A percentile compares a stretch with the other conserved stretches of the same genome.
Conservation (phyloP, 2,329 filamentous ascomycete genomes). For the Hypoxylon sp. region DNA sequence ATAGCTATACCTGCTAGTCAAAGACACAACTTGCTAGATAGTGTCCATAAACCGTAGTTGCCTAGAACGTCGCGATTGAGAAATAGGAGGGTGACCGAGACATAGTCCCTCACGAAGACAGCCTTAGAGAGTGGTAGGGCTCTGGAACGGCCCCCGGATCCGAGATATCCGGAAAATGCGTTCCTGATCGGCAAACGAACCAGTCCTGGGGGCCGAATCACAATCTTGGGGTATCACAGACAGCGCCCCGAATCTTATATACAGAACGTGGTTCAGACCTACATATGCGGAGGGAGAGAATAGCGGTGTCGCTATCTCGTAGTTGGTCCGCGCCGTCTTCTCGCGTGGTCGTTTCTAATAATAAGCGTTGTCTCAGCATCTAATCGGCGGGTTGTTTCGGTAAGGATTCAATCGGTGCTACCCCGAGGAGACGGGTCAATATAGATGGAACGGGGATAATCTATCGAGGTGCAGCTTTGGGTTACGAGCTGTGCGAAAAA, state of each 20-base stretch:
- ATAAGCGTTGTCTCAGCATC: constrained; percentile 28
- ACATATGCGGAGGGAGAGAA: constrained; percentile 22
- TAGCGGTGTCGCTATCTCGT: constrained; percentile 31
- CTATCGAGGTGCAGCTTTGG: constrained; percentile 35
- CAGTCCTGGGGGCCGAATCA: constrained; percentile 20
- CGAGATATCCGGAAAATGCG: constrained; percentile 20
- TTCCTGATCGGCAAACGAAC: constrained; percentile 24
- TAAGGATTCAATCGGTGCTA: constrained; percentile 15
- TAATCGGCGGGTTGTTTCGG: constrained; percentile 30
- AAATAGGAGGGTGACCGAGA: not conserved
- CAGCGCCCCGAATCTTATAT: constrained; percentile 29
- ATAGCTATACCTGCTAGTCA: not conserved
- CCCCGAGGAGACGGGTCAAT: constrained; percentile 25
- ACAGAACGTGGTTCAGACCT: constrained; percentile 25
- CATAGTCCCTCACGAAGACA: not conserved
- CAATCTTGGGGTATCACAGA: constrained; percentile 17
- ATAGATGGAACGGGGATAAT: constrained; percentile 34
- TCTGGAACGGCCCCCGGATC: constrained; percentile 13
- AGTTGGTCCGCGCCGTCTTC: constrained; percentile 3
- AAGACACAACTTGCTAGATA: not conserved
- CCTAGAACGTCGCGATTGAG: not conserved
- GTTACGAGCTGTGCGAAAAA: constrained; percentile 33
- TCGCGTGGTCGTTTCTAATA: constrained; percentile 34
- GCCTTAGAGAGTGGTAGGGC: not conserved
- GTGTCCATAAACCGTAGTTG: not conserved